phyloP scores from a whole-genome alignment of 768 basidiomycete genomes.

The Leccinum pellstonianum region DNA sequence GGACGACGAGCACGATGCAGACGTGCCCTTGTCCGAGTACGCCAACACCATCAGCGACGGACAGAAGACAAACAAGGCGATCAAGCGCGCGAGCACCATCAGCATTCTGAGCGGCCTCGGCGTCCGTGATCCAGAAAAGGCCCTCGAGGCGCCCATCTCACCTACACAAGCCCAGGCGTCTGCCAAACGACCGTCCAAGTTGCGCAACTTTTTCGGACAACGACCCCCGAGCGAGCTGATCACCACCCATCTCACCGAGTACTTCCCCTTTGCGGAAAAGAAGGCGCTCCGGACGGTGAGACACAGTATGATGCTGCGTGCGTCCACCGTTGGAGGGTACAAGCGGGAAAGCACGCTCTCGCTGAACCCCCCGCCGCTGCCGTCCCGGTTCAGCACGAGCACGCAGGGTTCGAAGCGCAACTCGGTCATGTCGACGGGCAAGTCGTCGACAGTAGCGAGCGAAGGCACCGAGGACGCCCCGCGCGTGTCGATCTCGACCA shows the following conservation, averaged over 20 bases:
- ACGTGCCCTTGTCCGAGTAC: constrained; percentile 33
- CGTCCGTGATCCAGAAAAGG: constrained; percentile 73
- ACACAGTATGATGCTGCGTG: constrained; percentile 76
- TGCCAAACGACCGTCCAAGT: constrained; percentile 56
- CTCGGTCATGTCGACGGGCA: constrained; percentile 38
- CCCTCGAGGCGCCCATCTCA: constrained; percentile 57
- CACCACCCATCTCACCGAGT: constrained; percentile 89
- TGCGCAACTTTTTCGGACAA: constrained; percentile 97
- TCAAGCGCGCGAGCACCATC: constrained; percentile 90
- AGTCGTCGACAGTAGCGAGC: constrained; percentile 23
- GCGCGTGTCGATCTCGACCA: constrained; percentile 71
- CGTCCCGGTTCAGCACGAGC: constrained; percentile 41
- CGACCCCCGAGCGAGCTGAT: constrained; percentile 97
- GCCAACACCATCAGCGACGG: constrained; percentile 28
- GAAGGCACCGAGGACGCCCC: constrained; percentile 53
- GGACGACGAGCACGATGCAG: constrained; percentile 41
- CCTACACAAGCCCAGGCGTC: constrained; percentile 38
- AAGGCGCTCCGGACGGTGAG: constrained; percentile 87
- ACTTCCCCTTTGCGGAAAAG: constrained; percentile 93
- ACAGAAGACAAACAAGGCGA: constrained; percentile 25
- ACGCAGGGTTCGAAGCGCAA: constrained; percentile 40
- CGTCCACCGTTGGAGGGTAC: constrained; percentile 41
- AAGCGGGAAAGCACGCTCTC: constrained; percentile 49
- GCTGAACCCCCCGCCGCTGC: constrained; percentile 38
- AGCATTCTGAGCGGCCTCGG: constrained; percentile 94